Evolutionary conservation across 495 filamentous ascomycete genomes (phyloP).

Genomic region (Pseudoneurospora amorphoporcata): DNA sequence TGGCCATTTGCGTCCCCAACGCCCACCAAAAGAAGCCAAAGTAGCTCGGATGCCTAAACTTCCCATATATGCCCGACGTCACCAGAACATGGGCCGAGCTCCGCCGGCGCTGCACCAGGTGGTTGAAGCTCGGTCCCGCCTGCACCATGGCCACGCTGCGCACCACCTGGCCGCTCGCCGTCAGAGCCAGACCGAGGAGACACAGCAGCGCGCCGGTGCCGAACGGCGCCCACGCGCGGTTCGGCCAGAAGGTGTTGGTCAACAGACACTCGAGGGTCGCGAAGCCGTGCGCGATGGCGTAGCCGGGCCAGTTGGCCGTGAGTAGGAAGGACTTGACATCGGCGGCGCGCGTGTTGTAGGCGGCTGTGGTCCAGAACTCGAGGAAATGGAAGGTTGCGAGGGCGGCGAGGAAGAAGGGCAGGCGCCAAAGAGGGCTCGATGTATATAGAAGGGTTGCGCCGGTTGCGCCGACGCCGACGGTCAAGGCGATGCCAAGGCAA

Average conservation of each 20-base stretch:
- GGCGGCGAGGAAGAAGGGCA: slow-evolving; percentile 65
- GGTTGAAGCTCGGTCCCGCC: slow-evolving; percentile 87
- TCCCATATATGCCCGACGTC: slow-evolving; percentile 53
- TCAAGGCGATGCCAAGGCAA: slow-evolving; percentile 38
- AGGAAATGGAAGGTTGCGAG: slow-evolving; percentile 89
- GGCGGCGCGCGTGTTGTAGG: slow-evolving; percentile 67
- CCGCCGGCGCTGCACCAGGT: slow-evolving; percentile 61
- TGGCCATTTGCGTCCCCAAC: slow-evolving; percentile 80
- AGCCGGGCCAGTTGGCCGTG: slow-evolving; percentile 72
- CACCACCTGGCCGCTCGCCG: slow-evolving; percentile 59
- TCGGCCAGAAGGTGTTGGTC: slow-evolving; percentile 47
- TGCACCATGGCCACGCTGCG: slow-evolving; percentile 76
- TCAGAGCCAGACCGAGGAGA: slow-evolving; percentile 50
- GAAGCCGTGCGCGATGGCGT: slow-evolving; percentile 68
- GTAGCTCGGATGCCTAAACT: slow-evolving; percentile 78
- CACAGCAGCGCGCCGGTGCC: slow-evolving; percentile 25
- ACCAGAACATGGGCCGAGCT: slow-evolving; percentile 66
- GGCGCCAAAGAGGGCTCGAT: slow-evolving; percentile 58
- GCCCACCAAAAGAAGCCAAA: slow-evolving; percentile 99
- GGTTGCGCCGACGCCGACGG: slow-evolving; percentile 33
- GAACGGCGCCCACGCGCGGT: slow-evolving; percentile 29
- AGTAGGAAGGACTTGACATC: slow-evolving; percentile 69
- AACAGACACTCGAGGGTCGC: slow-evolving; percentile 64
- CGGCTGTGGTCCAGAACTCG: slow-evolving; percentile 84
- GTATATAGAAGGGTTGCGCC: slow-evolving; percentile 27